Evolutionary conservation across 169 alveolate species (phyloP).

Genomic region (Miamiensis avidus): DNA sequence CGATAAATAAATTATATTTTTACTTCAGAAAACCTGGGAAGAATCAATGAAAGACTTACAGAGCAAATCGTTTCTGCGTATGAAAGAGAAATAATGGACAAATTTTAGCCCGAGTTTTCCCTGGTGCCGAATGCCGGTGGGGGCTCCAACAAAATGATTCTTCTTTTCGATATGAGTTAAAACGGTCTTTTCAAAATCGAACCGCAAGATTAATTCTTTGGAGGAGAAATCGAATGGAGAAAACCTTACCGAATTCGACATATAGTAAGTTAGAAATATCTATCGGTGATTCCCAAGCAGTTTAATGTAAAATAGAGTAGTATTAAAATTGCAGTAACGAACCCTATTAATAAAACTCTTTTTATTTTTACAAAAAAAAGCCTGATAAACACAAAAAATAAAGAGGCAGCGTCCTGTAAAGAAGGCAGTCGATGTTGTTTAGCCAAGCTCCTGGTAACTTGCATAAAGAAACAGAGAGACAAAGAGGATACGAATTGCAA

Average conservation of each 20-base stretch:
- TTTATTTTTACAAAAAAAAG: too few relatives aligned
- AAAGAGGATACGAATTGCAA: not conserved
- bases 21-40: not conserved
- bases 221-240: not conserved
- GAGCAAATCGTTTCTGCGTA: not conserved
- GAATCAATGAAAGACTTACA: not conserved
- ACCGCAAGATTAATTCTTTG: not conserved
- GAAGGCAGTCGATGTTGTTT: not conserved
- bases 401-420: not conserved
- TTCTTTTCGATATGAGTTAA: too few relatives aligned
- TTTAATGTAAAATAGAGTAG: too few relatives aligned
- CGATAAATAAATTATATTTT: not conserved
- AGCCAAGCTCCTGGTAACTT: not conserved
- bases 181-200: not conserved
- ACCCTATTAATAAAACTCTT: too few relatives aligned
- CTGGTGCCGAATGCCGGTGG: too few relatives aligned
- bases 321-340: too few relatives aligned
- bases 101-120: not conserved
- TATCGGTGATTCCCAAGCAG: too few relatives aligned
- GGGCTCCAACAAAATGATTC: not conserved
- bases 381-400: too few relatives aligned
- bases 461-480: not conserved
- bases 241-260: not conserved
- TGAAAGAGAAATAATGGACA: not conserved
- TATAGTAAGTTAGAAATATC: not conserved